Evolutionary conservation across 2,329 filamentous ascomycete genomes (phyloP).

Genomic region (Paradendryphiella salina): DNA sequence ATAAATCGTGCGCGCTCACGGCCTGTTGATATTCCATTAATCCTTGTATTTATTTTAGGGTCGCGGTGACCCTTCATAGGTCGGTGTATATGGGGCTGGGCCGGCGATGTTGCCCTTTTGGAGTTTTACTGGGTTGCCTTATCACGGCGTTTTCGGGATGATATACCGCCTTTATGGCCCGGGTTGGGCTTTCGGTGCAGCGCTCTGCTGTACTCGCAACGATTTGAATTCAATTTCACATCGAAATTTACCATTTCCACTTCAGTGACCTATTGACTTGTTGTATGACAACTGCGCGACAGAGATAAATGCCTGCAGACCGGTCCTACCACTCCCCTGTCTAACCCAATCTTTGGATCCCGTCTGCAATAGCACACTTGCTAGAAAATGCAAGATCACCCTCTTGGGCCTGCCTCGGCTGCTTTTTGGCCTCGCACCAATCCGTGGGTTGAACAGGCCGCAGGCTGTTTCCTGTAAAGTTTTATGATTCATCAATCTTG

Average conservation of each 20-base stretch:
- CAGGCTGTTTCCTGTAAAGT: no score
- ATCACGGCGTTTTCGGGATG: slow-evolving; percentile 9
- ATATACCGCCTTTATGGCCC: slow-evolving; percentile 13
- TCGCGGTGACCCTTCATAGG: background rate
- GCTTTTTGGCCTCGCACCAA: no score
- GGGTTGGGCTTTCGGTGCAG: slow-evolving; percentile 1
- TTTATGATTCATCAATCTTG: no score
- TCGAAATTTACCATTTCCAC: background rate
- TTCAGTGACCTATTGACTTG: no score
- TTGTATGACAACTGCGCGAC: no score
- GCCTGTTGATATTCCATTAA: slow-evolving; percentile 12
- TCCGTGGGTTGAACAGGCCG: no score
- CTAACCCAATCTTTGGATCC: no score
- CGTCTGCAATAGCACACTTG: no score
- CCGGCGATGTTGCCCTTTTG: background rate
- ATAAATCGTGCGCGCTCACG: slow-evolving; percentile 9
- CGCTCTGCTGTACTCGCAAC: background rate
- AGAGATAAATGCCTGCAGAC: no score
- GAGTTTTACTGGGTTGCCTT: background rate
- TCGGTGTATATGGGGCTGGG: slow-evolving; percentile 3
- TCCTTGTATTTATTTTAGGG: slow-evolving; percentile 7
- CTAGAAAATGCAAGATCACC: no score
- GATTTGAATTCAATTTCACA: slow-evolving; percentile 8
- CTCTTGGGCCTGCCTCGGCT: no score
- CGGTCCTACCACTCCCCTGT: no score